Percentiles rank a stretch among this genome's conserved stretches.
These are phyloP conservation scores for Myxozyma sirexii DNA, from an alignment of 805 yeast genomes.

Conservation along the genomic window DNA sequence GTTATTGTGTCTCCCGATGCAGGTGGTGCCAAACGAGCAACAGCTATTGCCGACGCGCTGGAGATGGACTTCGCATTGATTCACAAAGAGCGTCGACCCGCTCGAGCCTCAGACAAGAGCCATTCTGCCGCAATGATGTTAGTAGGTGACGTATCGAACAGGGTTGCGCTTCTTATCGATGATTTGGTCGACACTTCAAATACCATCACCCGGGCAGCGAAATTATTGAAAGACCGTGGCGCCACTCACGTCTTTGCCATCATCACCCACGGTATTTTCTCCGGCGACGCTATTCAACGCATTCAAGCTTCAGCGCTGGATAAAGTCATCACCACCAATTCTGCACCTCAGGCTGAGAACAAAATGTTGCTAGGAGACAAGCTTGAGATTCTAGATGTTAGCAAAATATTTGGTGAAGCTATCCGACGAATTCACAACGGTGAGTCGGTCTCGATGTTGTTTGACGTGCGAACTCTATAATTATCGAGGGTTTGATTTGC, in stretches of 20 bases:
- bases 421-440: constrained; percentile 96
- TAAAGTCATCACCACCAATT: constrained; percentile 82
- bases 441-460: constrained; percentile 90
- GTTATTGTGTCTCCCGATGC: constrained; percentile 98
- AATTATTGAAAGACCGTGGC: constrained; percentile 88
- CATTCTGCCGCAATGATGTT: constrained; percentile 80
- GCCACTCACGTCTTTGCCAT: constrained; percentile 83
- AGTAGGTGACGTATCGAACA: constrained; percentile 89
- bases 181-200: constrained; percentile 92
- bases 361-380: constrained; percentile 56
- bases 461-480: constrained; percentile 50
- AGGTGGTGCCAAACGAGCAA: constrained; percentile 98
- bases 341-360: constrained; percentile 80
- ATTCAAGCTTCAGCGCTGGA: constrained; percentile 72
- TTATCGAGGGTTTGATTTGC: background rate
- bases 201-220: constrained; percentile 91
- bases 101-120: constrained; percentile 37
- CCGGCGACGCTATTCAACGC: constrained; percentile 84
- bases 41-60: constrained; percentile 87
- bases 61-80: constrained; percentile 90
- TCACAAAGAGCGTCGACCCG: constrained; percentile 82
- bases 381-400: constrained; percentile 83
- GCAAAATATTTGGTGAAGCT: constrained; percentile 88
- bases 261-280: constrained; percentile 89
- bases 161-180: constrained; percentile 87